Conservation (phyloP, 805 yeast genomes). For the Saturnispora diversa region DNA sequence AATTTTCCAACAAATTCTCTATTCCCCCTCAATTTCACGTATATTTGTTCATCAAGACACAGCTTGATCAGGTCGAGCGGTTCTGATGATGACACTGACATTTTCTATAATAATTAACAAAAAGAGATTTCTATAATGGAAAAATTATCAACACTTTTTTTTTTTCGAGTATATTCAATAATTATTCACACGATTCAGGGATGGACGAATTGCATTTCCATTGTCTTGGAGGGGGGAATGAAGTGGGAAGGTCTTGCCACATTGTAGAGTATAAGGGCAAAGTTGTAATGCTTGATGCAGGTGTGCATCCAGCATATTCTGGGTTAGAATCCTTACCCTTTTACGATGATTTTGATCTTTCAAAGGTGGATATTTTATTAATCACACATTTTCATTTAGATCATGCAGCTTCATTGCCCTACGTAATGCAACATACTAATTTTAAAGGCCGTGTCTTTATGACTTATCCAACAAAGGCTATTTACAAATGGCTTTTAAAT, state of each 20-base stretch:
- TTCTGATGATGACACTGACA: slow-evolving; percentile 37
- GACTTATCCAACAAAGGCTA: slow-evolving; percentile 99
- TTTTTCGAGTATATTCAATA: not conserved
- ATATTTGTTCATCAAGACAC: slow-evolving; percentile 78
- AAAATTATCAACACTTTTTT: not conserved
- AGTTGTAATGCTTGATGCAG: slow-evolving; percentile 95
- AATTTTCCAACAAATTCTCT: slow-evolving; percentile 84
- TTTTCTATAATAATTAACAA: not conserved
- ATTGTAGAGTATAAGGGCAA: slow-evolving; percentile 87
- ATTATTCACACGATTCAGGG: too few relatives aligned
- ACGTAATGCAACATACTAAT: slow-evolving; percentile 93
- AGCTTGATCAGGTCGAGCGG: slow-evolving; percentile 88
- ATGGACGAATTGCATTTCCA: slow-evolving; percentile 49
- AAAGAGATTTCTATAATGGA: too few relatives aligned
- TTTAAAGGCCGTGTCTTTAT: slow-evolving; percentile 94
- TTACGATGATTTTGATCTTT: slow-evolving; percentile 88
- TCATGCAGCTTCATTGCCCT: slow-evolving; percentile 96
- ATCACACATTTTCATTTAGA: slow-evolving; percentile 96
- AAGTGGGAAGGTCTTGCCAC: slow-evolving; percentile 96
- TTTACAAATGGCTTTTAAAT: slow-evolving; percentile 87
- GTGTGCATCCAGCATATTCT: slow-evolving; percentile 90
- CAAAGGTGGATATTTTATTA: slow-evolving; percentile 75
- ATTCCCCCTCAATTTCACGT: slow-evolving; percentile 88
- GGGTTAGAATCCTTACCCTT: slow-evolving; percentile 91
- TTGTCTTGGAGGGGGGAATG: slow-evolving; percentile 96